Evolutionary conservation across 805 yeast genomes (phyloP), one percentile per base, ranked within the genome.

Genomic region (Lipomyces sp.): DNA sequence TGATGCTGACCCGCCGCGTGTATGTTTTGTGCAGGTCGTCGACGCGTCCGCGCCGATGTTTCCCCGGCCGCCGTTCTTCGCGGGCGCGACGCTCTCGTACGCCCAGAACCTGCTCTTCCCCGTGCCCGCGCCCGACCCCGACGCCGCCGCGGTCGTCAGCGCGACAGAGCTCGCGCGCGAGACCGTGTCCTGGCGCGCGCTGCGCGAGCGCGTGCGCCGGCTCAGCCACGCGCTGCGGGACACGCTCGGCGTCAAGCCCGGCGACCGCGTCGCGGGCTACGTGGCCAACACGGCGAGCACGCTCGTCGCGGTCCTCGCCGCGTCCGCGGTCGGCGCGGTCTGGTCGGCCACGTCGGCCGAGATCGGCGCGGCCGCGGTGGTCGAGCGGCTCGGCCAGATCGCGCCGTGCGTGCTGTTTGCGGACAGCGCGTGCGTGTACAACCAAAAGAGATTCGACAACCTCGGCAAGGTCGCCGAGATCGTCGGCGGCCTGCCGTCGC

Each of bases 331-430:
- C n/a, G 62, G 62, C 24, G 62, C 49, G 2, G 49, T 59, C 3
- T 58, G 62, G 62, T 55, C 60, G 16, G 55, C 62, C 14, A 59
- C 62, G 14, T 49, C 60, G 16, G 48, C 57, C n/a, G 62, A 59
- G 39, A 59, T 58, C 26, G 62, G 62, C 19, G 49, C 53, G 10
- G 47, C 24, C 14, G 41, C 60, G 13, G 62, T 58, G 31, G 47
- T 58, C 29, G 62, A 58, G 35, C 55, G 62, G 16, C 29, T 58
- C 13, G 40, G 57, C 16, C 62, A 59, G 45, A 56, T 59, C 14
- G 52, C 55, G 33, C 62, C 62, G 10, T 47, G 38, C 28, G 23
- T 59, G n/a, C 38, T 59, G 33, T 45, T 59, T 33, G 60, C 50
- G 11, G 62, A 58, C 34, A 45, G 45, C 24, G 60, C 59, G 28